Evolutionary conservation across 495 filamentous ascomycete genomes (phyloP), one percentile per base, ranked within the genome.

Genomic region (Hypoxylon lenormandii): DNA sequence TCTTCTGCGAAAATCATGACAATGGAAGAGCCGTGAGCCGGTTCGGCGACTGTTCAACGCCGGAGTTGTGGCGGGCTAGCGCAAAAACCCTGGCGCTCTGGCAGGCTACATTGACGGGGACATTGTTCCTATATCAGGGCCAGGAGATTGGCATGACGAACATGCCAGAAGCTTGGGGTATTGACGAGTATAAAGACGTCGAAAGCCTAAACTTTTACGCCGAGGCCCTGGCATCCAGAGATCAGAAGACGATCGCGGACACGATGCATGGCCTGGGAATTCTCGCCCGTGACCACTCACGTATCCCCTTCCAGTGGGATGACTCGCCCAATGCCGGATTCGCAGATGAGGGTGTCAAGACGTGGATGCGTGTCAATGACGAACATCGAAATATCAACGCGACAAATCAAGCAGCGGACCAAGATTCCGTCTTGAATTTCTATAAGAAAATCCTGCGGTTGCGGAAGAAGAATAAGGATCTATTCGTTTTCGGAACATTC

Each of bases 71-170:
- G 19, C 65, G 76, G 18, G 49, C 77, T 3, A 79, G 83, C 0
- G 85, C 86, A 0, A 92, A 92, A 76, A 83, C 90, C 79, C 74
- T 93, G 38, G 86, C 88, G 0, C 80, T 88, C 16, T 80, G 87
- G 72, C 75, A 89, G 69, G 80, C 80, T 3, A 72, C 88, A 21
- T 75, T 90, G 61, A 85, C 84, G 2, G 91, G 91, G 1, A 92
- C 90, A 0, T 80, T 90, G 1, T 93, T 90, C 72, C 71, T 92
- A 4, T 92, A 91, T 64, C 90, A 93, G 67, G 91, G 91, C 7
- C 89, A 94, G 69, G 91, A 94, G 66, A 76, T 93, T 13, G 91
- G 89, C 1, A 92, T 92, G 87, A 81, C 83, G 30, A 92, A 93
- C 71, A 83, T 90, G 21, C 89, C 91, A 0, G 62, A 71, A 3